Conservation (phyloP, 2,329 filamentous ascomycete genomes). For the Fusarium robinianum region DNA sequence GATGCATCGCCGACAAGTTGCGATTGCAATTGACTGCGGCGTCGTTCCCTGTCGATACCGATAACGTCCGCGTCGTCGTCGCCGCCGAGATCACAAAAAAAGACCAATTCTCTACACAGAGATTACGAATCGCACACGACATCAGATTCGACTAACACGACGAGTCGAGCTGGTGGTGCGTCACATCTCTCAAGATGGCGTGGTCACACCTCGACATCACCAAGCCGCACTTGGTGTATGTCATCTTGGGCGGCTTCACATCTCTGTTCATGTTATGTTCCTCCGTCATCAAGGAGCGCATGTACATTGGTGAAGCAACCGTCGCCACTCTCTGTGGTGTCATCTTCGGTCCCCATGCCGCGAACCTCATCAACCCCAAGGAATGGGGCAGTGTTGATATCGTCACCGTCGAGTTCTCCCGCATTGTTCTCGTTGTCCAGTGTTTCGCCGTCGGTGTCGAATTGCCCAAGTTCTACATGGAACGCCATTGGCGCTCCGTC, state of each 20-base stretch:
- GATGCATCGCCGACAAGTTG: conserved; percentile 15
- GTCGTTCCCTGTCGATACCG: conserved; percentile 18
- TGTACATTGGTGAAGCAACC: conserved; percentile 98
- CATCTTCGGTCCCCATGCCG: conserved; percentile 85
- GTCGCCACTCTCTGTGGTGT: conserved; percentile 87
- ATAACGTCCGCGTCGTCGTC: conserved; percentile 18
- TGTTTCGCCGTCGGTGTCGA: conserved; percentile 92
- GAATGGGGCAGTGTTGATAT: conserved; percentile 85
- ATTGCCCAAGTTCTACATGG: conserved; percentile 94
- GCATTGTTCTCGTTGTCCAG: conserved; percentile 87
- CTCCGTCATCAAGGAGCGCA: conserved; percentile 94
- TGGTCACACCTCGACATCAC: conserved; percentile 86
- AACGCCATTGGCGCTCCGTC: conserved; percentile 94
- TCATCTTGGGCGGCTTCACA: conserved; percentile 97
- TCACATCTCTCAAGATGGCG: conserved; percentile 58
- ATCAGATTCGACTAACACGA: not conserved
- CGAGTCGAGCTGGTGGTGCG: conserved; percentile 5
- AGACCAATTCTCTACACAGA: conserved; percentile 10
- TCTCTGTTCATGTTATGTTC: conserved; percentile 98
- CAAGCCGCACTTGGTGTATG: conserved; percentile 95
- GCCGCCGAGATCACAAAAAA: conserved; percentile 23
- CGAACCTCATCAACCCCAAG: conserved; percentile 75
- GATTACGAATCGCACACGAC: not conserved
- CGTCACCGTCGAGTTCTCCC: conserved; percentile 85
- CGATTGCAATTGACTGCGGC: conserved; percentile 30